Conservation (phyloP, 73 alveolate genomes). For the Tetrahymena elliotti region DNA sequence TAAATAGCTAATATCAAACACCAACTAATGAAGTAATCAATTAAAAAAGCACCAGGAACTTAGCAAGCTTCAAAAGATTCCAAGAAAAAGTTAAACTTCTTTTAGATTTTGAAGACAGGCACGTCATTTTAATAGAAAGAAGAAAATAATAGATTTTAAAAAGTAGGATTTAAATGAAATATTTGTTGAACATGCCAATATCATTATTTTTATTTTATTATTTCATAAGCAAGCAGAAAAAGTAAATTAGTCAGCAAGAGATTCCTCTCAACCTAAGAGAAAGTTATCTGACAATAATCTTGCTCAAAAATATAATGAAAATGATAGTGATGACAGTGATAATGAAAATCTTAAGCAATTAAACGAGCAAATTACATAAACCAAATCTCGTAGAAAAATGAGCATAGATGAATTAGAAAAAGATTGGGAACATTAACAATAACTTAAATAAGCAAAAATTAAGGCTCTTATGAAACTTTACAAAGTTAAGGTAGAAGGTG, state of each 20-base stretch:
- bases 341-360: background rate
- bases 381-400: constrained; percentile 32
- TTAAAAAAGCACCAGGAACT: background rate
- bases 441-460: background rate
- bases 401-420: constrained; percentile 19
- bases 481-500: constrained; percentile 17
- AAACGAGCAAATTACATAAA: background rate
- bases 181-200: background rate
- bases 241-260: background rate
- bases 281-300: background rate
- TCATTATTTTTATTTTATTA: background rate
- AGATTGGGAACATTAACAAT: constrained; percentile 3
- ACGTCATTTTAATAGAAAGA: background rate
- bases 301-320: background rate
- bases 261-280: background rate
- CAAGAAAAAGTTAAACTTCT: background rate
- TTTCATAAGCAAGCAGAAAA: background rate
- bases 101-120: background rate
- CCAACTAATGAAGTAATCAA: background rate
- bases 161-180: background rate
- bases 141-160: background rate
- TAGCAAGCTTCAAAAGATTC: background rate
- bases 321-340: background rate
- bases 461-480: background rate
- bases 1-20: background rate